Evolutionary conservation across 139 green algal genomes (phyloP), one percentile per base, ranked within the genome.

Genomic region (Ettlia oleoabundans): DNA sequence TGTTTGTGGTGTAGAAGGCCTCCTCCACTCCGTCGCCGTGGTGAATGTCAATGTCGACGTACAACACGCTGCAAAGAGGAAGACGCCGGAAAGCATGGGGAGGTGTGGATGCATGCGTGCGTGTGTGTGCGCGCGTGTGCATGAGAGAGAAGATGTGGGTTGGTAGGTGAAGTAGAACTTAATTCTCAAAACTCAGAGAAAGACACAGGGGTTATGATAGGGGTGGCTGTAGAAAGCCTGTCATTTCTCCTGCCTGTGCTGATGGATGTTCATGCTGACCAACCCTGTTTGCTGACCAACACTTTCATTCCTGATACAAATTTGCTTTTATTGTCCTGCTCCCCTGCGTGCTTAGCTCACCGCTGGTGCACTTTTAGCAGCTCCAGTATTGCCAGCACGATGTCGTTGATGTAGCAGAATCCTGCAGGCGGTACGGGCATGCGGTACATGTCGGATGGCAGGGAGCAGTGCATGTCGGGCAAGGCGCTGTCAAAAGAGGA

Each of bases 391-490:
- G 91, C 92, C 61, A 99, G 89, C 73, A 99, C 97, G 82, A 99
- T 99, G 90, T 99, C 97, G 82, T 99, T 99, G 70, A 99, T 92
- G 84, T 98, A 99, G 86, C 96, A 99, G 87, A 99, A 99, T 3
- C 97, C 95, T 32, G 85, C 92, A 0, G 32, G 42, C n/a, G 63
- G 63, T 38, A 69, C n/a, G 15, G 15, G 10, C 6, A 66, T n/a
- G 10, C 21, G 58, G 32, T n/a, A 30, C 21, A 24, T n/a, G 58
- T 10, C 21, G 58, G 58, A n/a, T 10, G 47, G 47, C 47, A 58
- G 10, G 10, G 47, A 65, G 30, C 55, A 65, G 55, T n/a, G 5
- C 15, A 65, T 15, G 5, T 15, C 18, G 18, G 9, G 30, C 18
- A n/a, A n/a, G 18, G 55, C 18, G 9, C 28, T 5, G 21, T n/a